Evolutionary conservation across 305 asterid species (phyloP), one percentile per base, ranked within the genome.

Genomic region (Fraxinus greggii): DNA sequence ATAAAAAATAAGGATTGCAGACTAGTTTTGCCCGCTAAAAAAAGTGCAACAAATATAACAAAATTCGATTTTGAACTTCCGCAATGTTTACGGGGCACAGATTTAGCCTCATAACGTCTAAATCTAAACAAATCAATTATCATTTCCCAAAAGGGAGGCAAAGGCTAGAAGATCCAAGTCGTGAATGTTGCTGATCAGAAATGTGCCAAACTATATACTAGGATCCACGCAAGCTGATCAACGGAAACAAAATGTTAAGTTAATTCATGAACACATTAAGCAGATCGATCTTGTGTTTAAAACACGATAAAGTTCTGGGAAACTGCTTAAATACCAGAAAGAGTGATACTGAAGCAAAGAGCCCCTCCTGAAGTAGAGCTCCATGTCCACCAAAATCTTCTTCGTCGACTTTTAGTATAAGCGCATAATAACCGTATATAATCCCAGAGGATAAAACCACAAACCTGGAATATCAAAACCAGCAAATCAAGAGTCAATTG

Each of bases 361-460:
- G 92, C 0, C 99, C 99, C 90, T 94, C 98, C 80, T 95, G 98
- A 75, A 95, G 97, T 81, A 95, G 98, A 15, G 95, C 93, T 75
- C 91, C 95, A 33, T 95, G 99, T 78, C 99, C 99, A 38, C 99
- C 99, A 59, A 91, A 93, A 48, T 95, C 98, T 86, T 95, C 99
- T 91, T 95, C 99, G 17, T 95, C 99, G 31, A 95, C 75, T 87
- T 94, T 93, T 67, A 95, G 90, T 81, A 95, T 84, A 81, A 87
- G 67, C 1, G 93, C 93, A 75, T 95, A 95, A 83, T 95, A 95
- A 75, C 93, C 97, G 72, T 94, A 95, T 80, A 95, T 88, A 80
- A 95, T 88, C 76, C 90, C 97, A 61, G 97, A 87, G 21, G 99
- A 93, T 78, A 95, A 81, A 61, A 77, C 92, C 75, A 89, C 80